A percentile compares a stretch with the other conserved stretches of the same genome.
Evolutionary conservation across 1,139 yeast genomes (phyloP).

Genomic region (Nakaseomyces delphensis): DNA sequence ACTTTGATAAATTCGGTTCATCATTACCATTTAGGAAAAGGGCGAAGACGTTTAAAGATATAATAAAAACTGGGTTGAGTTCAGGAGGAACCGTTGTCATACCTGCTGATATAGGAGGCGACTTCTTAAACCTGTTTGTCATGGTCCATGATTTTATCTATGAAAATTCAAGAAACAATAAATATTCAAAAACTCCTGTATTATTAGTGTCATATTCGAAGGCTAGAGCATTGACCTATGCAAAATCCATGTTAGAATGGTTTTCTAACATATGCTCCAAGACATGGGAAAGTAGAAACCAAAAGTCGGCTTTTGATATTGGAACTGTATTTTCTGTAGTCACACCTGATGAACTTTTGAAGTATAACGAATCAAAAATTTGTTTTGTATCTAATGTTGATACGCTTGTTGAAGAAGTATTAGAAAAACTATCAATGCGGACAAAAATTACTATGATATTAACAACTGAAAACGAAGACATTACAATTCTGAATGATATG

Average conservation of each 20-base stretch:
- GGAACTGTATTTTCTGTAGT: slow-evolving; percentile 54
- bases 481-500: slow-evolving; percentile 29
- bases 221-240: slow-evolving; percentile 68
- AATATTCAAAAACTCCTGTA: slow-evolving; percentile 46
- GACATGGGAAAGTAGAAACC: slow-evolving; percentile 64
- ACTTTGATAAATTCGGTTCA: slow-evolving; percentile 52
- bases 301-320: slow-evolving; percentile 55
- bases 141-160: slow-evolving; percentile 47
- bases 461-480: slow-evolving; percentile 33
- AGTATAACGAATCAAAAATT: slow-evolving; percentile 63
- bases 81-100: slow-evolving; percentile 64
- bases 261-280: slow-evolving; percentile 74
- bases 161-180: slow-evolving; percentile 20
- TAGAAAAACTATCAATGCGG: slow-evolving; percentile 51
- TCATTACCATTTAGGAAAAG: slow-evolving; percentile 56
- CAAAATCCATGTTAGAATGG: slow-evolving; percentile 91
- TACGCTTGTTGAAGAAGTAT: slow-evolving; percentile 20
- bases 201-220: slow-evolving; percentile 72
- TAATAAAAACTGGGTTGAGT: slow-evolving; percentile 46
- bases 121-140: slow-evolving; percentile 72
- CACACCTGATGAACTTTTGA: slow-evolving; percentile 49
- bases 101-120: slow-evolving; percentile 78
- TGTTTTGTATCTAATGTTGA: slow-evolving; percentile 75
- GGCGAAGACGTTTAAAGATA: slow-evolving; percentile 55
- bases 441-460: slow-evolving; percentile 62